A percentile compares a stretch with the other conserved stretches of the same genome.
These are phyloP conservation scores for Eucalyptus tenuipes DNA, from an alignment of 345 rosid species.

Conservation along the genomic window DNA sequence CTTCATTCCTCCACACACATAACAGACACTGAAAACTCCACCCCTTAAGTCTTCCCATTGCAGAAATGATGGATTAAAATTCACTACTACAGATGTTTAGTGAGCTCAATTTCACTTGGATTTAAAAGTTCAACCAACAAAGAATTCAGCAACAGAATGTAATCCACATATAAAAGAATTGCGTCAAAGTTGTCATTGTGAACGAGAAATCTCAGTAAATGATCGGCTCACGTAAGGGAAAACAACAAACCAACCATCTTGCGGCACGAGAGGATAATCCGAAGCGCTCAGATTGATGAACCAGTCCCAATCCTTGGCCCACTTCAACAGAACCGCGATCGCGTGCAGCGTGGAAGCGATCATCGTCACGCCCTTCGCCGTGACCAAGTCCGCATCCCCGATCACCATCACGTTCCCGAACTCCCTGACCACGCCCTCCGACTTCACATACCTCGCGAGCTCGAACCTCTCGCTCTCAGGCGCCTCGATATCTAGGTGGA, in stretches of 20 bases:
- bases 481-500: slow-evolving; percentile 82
- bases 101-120: not conserved
- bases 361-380: slow-evolving; percentile 73
- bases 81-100: not conserved
- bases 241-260: slow-evolving; percentile 47
- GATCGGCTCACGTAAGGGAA: not conserved
- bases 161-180: no score
- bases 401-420: slow-evolving; percentile 74
- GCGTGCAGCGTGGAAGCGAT: slow-evolving; percentile 73
- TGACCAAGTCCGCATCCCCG: slow-evolving; percentile 71
- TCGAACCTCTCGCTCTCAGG: slow-evolving; percentile 69
- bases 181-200: not conserved
- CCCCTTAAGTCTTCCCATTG: not conserved
- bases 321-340: slow-evolving; percentile 56
- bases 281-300: slow-evolving; percentile 73
- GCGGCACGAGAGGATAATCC: slow-evolving; percentile 85
- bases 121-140: not conserved
- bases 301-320: slow-evolving; percentile 81
- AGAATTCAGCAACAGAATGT: not conserved
- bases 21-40: not conserved
- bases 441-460: slow-evolving; percentile 62
- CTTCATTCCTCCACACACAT: not conserved
- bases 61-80: not conserved
- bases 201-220: not conserved
- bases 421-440: slow-evolving; percentile 37